Conservation (phyloP, 345 rosid genomes). For the Salix purpurea region DNA sequence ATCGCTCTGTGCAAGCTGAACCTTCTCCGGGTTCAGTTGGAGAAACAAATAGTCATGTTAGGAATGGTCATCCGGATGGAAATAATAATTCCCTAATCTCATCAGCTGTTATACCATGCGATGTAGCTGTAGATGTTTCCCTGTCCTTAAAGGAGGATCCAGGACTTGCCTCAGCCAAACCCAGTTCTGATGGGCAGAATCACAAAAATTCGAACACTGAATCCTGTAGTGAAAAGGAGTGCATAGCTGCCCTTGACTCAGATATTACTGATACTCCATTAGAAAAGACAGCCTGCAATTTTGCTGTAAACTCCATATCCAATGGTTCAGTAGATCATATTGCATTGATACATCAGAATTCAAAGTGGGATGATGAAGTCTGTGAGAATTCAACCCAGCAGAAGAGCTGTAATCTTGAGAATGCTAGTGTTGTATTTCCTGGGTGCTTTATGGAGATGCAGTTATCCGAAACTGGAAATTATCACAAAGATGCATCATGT, state of each 20-base stretch:
- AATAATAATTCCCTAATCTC: slow-evolving; percentile 31
- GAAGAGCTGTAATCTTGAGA: slow-evolving; percentile 31
- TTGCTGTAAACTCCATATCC: slow-evolving; percentile 32
- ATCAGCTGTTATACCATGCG: slow-evolving; percentile 17
- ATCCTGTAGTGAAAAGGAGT: slow-evolving; percentile 31
- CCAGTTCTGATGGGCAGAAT: slow-evolving; percentile 32
- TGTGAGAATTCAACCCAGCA: slow-evolving; percentile 38
- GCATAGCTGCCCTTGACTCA: slow-evolving; percentile 29
- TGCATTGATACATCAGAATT: slow-evolving; percentile 26
- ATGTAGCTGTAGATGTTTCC: slow-evolving; percentile 22
- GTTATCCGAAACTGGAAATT: slow-evolving; percentile 36
- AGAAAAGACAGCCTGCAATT: slow-evolving; percentile 35
- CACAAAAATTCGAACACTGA: slow-evolving; percentile 27
- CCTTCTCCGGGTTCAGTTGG: slow-evolving; percentile 25
- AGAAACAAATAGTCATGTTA: slow-evolving; percentile 26
- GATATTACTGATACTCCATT: slow-evolving; percentile 30
- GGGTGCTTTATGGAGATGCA: slow-evolving; percentile 34
- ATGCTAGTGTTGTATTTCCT: slow-evolving; percentile 25
- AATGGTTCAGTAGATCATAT: slow-evolving; percentile 32
- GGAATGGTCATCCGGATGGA: slow-evolving; percentile 29
- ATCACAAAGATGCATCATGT: slow-evolving; percentile 23
- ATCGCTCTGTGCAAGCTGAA: slow-evolving; percentile 27
- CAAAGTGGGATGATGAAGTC: slow-evolving; percentile 31
- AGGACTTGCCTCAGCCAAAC: slow-evolving; percentile 26
- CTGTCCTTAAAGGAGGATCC: slow-evolving; percentile 28